A percentile compares a stretch with the other conserved stretches of the same genome.
phyloP scores from a whole-genome alignment of 805 yeast species.

The Kazachstania kunashirensis region DNA sequence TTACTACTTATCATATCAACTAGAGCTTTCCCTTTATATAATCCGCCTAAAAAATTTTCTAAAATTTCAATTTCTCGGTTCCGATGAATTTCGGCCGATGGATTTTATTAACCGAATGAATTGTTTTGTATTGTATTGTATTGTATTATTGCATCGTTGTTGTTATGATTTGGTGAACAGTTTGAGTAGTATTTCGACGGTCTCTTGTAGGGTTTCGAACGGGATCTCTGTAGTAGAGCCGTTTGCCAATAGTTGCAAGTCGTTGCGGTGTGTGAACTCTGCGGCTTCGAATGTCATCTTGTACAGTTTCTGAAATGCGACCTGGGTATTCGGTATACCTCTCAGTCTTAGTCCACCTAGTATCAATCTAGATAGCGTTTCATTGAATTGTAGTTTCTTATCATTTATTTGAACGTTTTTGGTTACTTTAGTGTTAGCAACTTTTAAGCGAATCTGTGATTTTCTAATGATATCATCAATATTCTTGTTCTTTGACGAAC shows the following conservation, averaged over 20 bases:
- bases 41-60: too few species aligned
- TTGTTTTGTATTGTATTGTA: neutral
- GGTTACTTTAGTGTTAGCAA: conserved; percentile 10
- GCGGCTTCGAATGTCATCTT: conserved; percentile 31
- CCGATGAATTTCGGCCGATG: neutral
- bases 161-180: conserved; percentile 24
- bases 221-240: conserved; percentile 9
- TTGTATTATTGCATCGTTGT: neutral
- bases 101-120: neutral
- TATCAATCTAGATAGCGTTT: conserved; percentile 29
- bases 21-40: too few species aligned
- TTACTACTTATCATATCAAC: too few species aligned
- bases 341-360: conserved; percentile 31
- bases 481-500: conserved; percentile 5
- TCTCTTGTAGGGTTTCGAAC: conserved; percentile 28
- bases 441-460: conserved; percentile 11
- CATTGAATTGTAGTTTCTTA: conserved; percentile 20
- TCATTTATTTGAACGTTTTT: conserved; percentile 19
- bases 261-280: conserved; percentile 31
- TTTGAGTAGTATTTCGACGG: conserved; percentile 29
- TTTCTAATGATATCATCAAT: conserved; percentile 19
- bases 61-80: neutral
- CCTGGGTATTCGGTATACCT: conserved; percentile 24
- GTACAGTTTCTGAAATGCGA: conserved; percentile 30
- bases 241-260: conserved; percentile 2